These are phyloP conservation scores for Asterophora parasitica DNA, from an alignment of 768 basidiomycete genomes.

Conservation along the genomic window DNA sequence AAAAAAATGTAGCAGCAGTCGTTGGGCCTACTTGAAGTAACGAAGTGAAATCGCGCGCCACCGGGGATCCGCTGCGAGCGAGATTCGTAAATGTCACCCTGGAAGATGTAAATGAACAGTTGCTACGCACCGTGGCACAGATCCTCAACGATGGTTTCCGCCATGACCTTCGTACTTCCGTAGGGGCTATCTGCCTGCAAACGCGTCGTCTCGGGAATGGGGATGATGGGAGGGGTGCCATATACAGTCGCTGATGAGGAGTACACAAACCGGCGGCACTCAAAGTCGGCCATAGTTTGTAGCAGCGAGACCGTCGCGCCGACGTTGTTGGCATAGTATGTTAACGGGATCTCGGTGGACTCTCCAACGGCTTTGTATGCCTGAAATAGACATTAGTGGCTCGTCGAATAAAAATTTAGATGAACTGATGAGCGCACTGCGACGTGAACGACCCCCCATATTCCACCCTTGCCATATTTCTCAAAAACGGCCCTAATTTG, in stretches of 20 bases:
- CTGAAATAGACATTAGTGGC: slow-evolving; percentile 32
- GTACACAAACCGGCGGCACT: slow-evolving; percentile 86
- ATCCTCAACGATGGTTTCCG: slow-evolving; percentile 86
- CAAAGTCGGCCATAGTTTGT: slow-evolving; percentile 81
- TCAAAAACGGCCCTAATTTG: slow-evolving; percentile 78
- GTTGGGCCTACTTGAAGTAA: slow-evolving; percentile 83
- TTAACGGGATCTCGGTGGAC: slow-evolving; percentile 86
- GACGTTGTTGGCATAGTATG: slow-evolving; percentile 95
- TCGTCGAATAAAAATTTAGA: not conserved
- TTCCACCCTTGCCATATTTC: slow-evolving; percentile 80
- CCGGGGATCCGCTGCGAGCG: slow-evolving; percentile 52
- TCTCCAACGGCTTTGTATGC: slow-evolving; percentile 99
- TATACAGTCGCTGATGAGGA: slow-evolving; percentile 99
- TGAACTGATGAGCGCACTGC: slow-evolving; percentile 46
- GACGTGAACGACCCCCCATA: slow-evolving; percentile 96
- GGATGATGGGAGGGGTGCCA: slow-evolving; percentile 86
- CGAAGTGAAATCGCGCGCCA: slow-evolving; percentile 87
- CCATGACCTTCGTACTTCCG: slow-evolving; percentile 95
- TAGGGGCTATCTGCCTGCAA: slow-evolving; percentile 89
- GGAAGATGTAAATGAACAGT: slow-evolving; percentile 1
- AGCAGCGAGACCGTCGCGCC: slow-evolving; percentile 80
- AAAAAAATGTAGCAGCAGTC: not conserved
- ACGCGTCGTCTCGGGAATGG: slow-evolving; percentile 89
- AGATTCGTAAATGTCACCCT: not conserved
- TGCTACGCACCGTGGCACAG: slow-evolving; percentile 63